Evolutionary conservation across 179 eudicot genomes (phyloP).

Genomic region (Silene coronaria): DNA sequence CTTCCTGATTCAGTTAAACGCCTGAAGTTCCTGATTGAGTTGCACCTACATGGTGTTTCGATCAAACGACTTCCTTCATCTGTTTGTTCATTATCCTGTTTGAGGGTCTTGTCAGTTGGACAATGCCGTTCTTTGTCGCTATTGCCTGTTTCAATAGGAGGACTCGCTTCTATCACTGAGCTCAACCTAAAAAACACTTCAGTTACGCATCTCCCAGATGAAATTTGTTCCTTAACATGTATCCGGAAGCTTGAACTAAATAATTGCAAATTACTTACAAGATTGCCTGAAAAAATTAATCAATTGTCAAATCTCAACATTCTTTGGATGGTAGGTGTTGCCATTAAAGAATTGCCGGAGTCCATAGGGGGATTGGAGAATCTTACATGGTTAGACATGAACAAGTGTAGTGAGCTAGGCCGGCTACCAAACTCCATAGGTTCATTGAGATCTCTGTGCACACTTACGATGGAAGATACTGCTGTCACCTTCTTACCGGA

Average conservation of each 20-base stretch:
- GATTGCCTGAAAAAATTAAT: constrained; percentile 44
- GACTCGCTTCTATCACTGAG: constrained; percentile 36
- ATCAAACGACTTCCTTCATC: constrained; percentile 42
- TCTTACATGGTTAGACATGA: constrained; percentile 37
- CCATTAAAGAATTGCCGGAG: constrained; percentile 40
- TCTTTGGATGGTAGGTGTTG: constrained; percentile 29
- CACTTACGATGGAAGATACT: constrained; percentile 40
- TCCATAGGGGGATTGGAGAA: constrained; percentile 44
- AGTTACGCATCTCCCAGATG: constrained; percentile 37
- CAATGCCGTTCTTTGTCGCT: constrained; percentile 25
- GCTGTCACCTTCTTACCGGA: constrained; percentile 41
- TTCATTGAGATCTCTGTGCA: constrained; percentile 30
- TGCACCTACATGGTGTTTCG: constrained; percentile 30
- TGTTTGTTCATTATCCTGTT: constrained; percentile 35
- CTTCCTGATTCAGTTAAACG: constrained; percentile 42
- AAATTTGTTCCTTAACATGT: constrained; percentile 38
- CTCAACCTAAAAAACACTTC: constrained; percentile 31
- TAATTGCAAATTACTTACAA: constrained; percentile 35
- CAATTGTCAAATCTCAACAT: constrained; percentile 29
- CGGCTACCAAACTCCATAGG: constrained; percentile 42
- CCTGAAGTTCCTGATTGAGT: constrained; percentile 32
- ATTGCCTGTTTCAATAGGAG: constrained; percentile 37
- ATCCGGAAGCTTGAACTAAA: constrained; percentile 37
- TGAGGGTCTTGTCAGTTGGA: constrained; percentile 31
- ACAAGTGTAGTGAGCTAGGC: constrained; percentile 26